Evolutionary conservation across 495 filamentous ascomycete genomes (phyloP).

Genomic region (Wilcoxina mikolae): DNA sequence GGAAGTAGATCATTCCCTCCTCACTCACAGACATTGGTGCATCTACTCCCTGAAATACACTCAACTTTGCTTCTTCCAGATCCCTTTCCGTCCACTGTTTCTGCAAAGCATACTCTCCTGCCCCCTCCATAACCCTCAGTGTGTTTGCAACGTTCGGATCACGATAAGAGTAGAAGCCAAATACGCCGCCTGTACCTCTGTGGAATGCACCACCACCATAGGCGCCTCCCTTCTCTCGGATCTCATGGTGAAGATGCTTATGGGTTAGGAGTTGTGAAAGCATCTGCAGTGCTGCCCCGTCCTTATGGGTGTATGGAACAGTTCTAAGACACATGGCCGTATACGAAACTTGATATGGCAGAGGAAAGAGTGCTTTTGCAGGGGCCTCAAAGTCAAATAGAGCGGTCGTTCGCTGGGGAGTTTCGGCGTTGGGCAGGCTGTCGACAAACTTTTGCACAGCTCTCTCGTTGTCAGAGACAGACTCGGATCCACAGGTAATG

Average conservation of each 20-base stretch:
- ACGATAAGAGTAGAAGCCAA: constrained; percentile 90
- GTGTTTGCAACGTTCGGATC: constrained; percentile 93
- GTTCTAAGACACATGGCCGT: constrained; percentile 66
- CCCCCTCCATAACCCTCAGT: constrained; percentile 65
- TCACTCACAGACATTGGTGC: constrained; percentile 75
- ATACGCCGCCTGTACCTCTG: constrained; percentile 61
- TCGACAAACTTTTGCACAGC: constrained; percentile 27
- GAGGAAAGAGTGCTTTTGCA: constrained; percentile 70
- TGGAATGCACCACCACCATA: constrained; percentile 87
- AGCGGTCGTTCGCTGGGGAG: constrained; percentile 28
- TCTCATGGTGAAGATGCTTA: constrained; percentile 92
- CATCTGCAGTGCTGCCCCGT: constrained; percentile 66
- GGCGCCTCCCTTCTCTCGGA: constrained; percentile 92
- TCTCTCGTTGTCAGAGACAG: constrained; percentile 50
- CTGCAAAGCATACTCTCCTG: constrained; percentile 70
- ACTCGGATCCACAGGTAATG: constrained; percentile 70
- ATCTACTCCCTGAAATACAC: constrained; percentile 91
- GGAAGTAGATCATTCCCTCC: constrained; percentile 73
- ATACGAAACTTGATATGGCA: constrained; percentile 96
- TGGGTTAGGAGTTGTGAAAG: constrained; percentile 90
- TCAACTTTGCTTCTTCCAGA: constrained; percentile 88
- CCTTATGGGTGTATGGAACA: constrained; percentile 62
- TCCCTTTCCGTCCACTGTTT: constrained; percentile 74
- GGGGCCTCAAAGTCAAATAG: constrained; percentile 30
- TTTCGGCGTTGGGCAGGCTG: constrained; percentile 9